A percentile compares a stretch with the other conserved stretches of the same genome.
Evolutionary conservation across 2,329 filamentous ascomycete species (phyloP).

Genomic region (Exophiala mesophila): DNA sequence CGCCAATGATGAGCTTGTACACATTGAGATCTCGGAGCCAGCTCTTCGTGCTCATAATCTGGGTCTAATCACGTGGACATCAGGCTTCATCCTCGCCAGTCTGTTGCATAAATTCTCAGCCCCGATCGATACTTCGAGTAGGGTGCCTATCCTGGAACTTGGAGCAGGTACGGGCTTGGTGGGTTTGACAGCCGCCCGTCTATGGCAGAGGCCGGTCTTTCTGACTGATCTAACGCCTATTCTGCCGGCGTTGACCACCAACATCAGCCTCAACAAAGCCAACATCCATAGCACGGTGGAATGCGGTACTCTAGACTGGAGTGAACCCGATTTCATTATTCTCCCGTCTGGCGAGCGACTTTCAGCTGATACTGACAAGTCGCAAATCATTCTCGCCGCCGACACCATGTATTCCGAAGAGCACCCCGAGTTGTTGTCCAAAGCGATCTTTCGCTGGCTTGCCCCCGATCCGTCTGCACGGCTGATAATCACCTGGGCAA

Average conservation of each 20-base stretch:
- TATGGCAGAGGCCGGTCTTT: conserved; percentile 62
- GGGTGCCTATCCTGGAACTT: conserved; percentile 60
- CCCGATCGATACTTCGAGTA: conserved; percentile 6
- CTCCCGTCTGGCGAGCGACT: conserved; percentile 10
- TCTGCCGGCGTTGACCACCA: conserved; percentile 69
- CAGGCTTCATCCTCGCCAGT: conserved; percentile 77
- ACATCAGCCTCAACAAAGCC: conserved; percentile 63
- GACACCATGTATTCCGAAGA: conserved; percentile 41
- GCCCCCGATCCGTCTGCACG: conserved; percentile 28
- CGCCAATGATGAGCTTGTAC: conserved; percentile 44
- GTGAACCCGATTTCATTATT: conserved; percentile 26
- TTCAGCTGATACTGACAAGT: conserved; percentile 25
- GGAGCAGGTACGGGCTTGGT: conserved; percentile 87
- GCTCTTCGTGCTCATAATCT: conserved; percentile 80
- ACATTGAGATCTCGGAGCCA: conserved; percentile 74
- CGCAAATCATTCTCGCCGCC: conserved; percentile 38
- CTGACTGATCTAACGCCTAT: conserved; percentile 84
- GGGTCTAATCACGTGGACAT: conserved; percentile 91
- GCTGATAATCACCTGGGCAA: conserved; percentile 37
- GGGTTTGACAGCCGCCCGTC: conserved; percentile 73
- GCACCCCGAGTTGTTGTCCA: conserved; percentile 36
- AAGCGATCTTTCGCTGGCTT: conserved; percentile 36
- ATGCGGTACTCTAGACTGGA: conserved; percentile 55
- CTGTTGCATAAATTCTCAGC: conserved; percentile 49
- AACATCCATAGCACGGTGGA: conserved; percentile 62